Conservation (phyloP, 306 rosid genomes). For the Rosa lucieae region DNA sequence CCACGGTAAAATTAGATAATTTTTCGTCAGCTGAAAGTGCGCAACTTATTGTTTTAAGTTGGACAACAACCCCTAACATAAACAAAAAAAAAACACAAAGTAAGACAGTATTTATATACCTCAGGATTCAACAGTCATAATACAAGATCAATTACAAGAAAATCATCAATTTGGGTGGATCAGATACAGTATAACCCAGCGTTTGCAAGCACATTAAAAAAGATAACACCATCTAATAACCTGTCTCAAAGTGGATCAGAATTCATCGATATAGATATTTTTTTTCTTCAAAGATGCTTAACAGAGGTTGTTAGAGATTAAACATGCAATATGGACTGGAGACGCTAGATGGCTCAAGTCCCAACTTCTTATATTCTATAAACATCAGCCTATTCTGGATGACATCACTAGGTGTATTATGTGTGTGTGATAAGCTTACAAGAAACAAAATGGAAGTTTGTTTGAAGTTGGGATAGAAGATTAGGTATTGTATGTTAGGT, state of each 20-base stretch:
- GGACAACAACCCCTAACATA: constrained; percentile 83
- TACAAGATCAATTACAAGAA: constrained; percentile 9
- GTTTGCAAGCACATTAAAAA: not conserved
- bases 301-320: not conserved
- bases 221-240: not conserved
- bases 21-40: constrained; percentile 67
- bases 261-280: not conserved
- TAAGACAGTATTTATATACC: constrained; percentile 15
- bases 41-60: constrained; percentile 81
- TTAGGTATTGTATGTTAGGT: too few relatives aligned
- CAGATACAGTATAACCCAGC: not conserved
- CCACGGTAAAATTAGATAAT: constrained; percentile 52
- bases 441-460: not conserved
- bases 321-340: not conserved
- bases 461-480: not conserved
- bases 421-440: not conserved
- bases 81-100: constrained; percentile 32
- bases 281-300: not conserved
- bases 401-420: not conserved
- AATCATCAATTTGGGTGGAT: constrained; percentile 5
- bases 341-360: not conserved
- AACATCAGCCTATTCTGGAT: not conserved
- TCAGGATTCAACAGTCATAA: not conserved
- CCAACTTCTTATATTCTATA: not conserved
- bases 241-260: not conserved